Evolutionary conservation across 2,329 filamentous ascomycete species (phyloP).

Genomic region (Alternaria sp.): DNA sequence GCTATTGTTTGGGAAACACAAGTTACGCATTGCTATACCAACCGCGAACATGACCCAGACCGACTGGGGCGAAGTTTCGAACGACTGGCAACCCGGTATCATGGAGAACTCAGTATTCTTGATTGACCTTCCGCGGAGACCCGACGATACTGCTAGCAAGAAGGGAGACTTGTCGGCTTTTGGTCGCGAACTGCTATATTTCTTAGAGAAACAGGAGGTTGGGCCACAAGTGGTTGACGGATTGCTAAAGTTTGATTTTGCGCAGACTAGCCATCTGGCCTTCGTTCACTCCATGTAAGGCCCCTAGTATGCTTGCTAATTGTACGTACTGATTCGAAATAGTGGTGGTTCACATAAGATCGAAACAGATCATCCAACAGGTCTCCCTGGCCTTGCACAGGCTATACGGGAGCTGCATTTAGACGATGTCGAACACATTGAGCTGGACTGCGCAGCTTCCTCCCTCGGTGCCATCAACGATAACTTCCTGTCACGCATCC

Average conservation of each 20-base stretch:
- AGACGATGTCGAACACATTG: conserved; percentile 57
- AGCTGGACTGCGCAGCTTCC: conserved; percentile 80
- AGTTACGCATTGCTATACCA: conserved; percentile 83
- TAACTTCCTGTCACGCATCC: conserved; percentile 69
- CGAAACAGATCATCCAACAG: conserved; percentile 62
- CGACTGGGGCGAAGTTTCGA: conserved; percentile 85
- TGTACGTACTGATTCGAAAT: conserved; percentile 11
- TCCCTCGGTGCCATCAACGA: conserved; percentile 81
- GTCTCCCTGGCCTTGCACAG: conserved; percentile 76
- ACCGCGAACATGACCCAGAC: conserved; percentile 85
- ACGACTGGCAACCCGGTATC: conserved; percentile 54
- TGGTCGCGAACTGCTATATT: conserved; percentile 74
- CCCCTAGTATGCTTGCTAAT: not conserved
- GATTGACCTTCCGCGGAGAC: conserved; percentile 82
- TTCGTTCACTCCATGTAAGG: conserved; percentile 88
- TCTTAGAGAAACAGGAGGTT: conserved; percentile 73
- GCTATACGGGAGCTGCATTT: conserved; percentile 61
- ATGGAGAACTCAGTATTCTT: conserved; percentile 73
- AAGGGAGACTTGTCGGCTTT: conserved; percentile 63
- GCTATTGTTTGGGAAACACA: conserved; percentile 78
- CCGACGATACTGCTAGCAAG: conserved; percentile 32
- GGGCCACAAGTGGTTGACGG: conserved; percentile 72
- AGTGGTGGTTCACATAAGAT: conserved; percentile 48
- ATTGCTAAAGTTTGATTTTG: conserved; percentile 82
- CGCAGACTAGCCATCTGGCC: conserved; percentile 72